These are phyloP conservation scores for Ceriops zippeliana DNA, from an alignment of 345 rosid species.

Conservation along the genomic window DNA sequence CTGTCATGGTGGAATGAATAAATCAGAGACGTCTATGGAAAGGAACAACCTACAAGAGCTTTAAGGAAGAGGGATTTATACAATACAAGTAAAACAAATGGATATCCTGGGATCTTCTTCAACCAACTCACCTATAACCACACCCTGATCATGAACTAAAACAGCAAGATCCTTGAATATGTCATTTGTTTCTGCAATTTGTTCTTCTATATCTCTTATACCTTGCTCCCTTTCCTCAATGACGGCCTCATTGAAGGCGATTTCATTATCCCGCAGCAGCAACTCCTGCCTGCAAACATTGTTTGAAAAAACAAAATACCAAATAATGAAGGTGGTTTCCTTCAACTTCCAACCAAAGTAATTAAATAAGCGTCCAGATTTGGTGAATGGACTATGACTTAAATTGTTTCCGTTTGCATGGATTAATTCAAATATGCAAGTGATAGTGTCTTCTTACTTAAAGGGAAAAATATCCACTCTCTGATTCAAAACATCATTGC, in stretches of 20 bases:
- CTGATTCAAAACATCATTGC: too few species aligned
- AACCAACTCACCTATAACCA: slow-evolving; percentile 49
- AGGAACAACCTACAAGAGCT: neutral
- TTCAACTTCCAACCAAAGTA: slow-evolving; percentile 11
- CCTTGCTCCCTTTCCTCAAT: slow-evolving; percentile 72
- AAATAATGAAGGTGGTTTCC: neutral
- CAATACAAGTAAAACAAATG: neutral
- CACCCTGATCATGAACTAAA: slow-evolving; percentile 67
- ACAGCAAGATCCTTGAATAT: slow-evolving; percentile 72
- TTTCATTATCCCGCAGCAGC: slow-evolving; percentile 54
- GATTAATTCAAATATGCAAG: too few species aligned
- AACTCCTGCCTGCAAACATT: slow-evolving; percentile 46
- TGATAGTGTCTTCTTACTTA: too few species aligned
- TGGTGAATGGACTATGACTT: too few species aligned
- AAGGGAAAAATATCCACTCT: too few species aligned
- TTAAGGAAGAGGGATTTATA: slow-evolving; percentile 10
- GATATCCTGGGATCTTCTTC: neutral
- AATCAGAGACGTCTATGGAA: neutral
- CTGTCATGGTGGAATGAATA: slow-evolving; percentile 28
- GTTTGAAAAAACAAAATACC: neutral
- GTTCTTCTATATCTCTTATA: slow-evolving; percentile 51
- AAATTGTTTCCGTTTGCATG: too few species aligned
- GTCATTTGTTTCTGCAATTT: slow-evolving; percentile 62
- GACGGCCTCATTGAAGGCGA: slow-evolving; percentile 64
- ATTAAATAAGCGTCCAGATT: neutral